Base-by-base conservation (phyloP, 192 early-diverging fungal genomes). In the Kickxella alabastrina region DNA sequence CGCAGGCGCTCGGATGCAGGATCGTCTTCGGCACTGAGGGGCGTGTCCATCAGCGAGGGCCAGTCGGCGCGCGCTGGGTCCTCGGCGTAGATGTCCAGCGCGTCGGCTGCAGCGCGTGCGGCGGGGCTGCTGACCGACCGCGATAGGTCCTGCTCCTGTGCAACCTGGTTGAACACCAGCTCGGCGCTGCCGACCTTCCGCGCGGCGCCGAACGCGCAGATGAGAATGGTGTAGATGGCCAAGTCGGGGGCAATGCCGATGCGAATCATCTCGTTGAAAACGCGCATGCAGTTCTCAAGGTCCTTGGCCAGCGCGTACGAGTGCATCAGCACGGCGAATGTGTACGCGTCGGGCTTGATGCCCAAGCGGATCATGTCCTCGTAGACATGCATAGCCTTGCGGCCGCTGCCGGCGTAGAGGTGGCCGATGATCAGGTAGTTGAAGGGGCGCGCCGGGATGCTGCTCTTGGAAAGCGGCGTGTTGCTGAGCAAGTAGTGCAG, bases 351-450 rank as follows among this genome's bases (percentile, higher is more conserved):
- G 0, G 93, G 91, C 41, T 73, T 65, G 43, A 92, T 85, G 18
- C 90, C 92, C 44, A 85, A 63, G 0, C 70, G 55, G 8, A 79
- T 68, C 92, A 98, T 95, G 56, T 92, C 86, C 23, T 83, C 76
- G 24, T 93, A 78, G 5, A 90, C 59, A 8, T 62, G 70, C 54
- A 91, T 92, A 1, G 89, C 85, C 50, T 89, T 82, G 22, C 49
- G 35, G 55, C 87, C 92, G 57, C 92, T 43, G 31, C 73, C 62
- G 8, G 31, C 23, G 41, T 58, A 48, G 17, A 76, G 57, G 32
- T 65, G 22, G 10, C 66, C 73, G 6, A 69, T 48, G 26, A 76
- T 76, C 27, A 69, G 12, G 42, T 60, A 49, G 58, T 76, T 76
- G 43, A 76, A 76, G 4, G 67, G 66, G 23, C 57, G 61, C 14